These are phyloP conservation scores for Lyophyllum shimeji DNA, from an alignment of 768 basidiomycete genomes.

Conservation along the genomic window DNA sequence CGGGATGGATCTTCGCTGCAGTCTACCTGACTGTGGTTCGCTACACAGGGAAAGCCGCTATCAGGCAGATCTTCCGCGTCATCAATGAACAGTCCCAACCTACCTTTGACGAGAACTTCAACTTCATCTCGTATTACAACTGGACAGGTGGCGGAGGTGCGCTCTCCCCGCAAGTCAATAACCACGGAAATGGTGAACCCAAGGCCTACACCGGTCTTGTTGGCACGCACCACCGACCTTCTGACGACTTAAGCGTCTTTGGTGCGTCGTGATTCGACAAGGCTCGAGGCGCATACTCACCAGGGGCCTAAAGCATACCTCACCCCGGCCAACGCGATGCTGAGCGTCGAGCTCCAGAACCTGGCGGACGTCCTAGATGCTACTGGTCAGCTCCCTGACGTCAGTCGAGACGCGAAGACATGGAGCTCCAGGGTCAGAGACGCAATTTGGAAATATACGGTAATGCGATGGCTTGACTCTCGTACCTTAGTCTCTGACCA, in stretches of 20 bases:
- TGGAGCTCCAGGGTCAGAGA: slow-evolving; percentile 59
- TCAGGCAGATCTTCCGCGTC: slow-evolving; percentile 73
- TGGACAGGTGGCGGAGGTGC: slow-evolving; percentile 75
- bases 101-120: slow-evolving; percentile 68
- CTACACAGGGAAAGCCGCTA: slow-evolving; percentile 59
- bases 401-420: slow-evolving; percentile 51
- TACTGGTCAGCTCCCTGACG: slow-evolving; percentile 43
- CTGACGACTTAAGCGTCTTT: slow-evolving; percentile 70
- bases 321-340: slow-evolving; percentile 80
- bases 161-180: slow-evolving; percentile 61
- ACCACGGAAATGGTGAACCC: slow-evolving; percentile 73
- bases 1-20: background rate
- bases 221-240: slow-evolving; percentile 75
- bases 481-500: background rate
- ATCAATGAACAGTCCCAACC: slow-evolving; percentile 76
- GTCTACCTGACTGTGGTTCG: slow-evolving; percentile 1
- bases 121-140: slow-evolving; percentile 76
- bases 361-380: slow-evolving; percentile 60
- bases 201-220: slow-evolving; percentile 74
- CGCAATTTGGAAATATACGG: slow-evolving; percentile 64
- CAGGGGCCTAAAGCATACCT: slow-evolving; percentile 54
- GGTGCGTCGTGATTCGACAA: slow-evolving; percentile 36
- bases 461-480: slow-evolving; percentile 28
- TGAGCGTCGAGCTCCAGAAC: slow-evolving; percentile 68
- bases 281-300: background rate